These are phyloP conservation scores for Rachicladosporium sp. DNA, from an alignment of 2,329 filamentous ascomycete species.

Conservation along the genomic window DNA sequence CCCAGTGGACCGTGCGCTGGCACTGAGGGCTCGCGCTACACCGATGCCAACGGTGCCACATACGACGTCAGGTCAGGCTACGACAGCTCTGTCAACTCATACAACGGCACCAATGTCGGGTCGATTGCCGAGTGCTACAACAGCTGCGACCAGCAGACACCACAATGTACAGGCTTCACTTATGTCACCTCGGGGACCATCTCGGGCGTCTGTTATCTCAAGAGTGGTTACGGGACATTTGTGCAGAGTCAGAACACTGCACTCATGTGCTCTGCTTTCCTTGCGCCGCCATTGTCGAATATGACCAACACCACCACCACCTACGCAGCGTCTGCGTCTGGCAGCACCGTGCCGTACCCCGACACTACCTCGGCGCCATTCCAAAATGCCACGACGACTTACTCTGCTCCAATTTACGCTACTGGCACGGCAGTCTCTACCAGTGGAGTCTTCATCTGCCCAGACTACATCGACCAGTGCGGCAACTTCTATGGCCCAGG, in stretches of 20 bases:
- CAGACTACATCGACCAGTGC: not conserved
- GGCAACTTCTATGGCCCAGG: not conserved
- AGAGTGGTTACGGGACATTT: not conserved
- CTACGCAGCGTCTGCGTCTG: not conserved
- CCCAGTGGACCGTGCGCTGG: not conserved
- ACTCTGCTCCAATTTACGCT: not conserved
- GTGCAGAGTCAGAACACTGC: not conserved
- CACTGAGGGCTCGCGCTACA: not conserved
- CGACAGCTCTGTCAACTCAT: slow-evolving; percentile 3
- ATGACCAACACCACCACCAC: not conserved
- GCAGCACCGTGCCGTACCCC: not conserved
- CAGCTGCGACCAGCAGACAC: not conserved
- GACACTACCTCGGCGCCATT: not conserved
- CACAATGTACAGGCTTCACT: slow-evolving; percentile 1
- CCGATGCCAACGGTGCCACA: not conserved
- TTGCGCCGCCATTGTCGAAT: not conserved
- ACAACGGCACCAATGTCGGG: slow-evolving; percentile 1
- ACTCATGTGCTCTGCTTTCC: slow-evolving; percentile 3
- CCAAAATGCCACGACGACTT: not conserved
- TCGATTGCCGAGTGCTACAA: slow-evolving; percentile 1
- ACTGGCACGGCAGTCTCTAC: not conserved
- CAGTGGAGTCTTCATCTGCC: not conserved
- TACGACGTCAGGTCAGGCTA: slow-evolving; percentile 2
- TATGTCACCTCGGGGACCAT: not conserved
- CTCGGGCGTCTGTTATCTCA: slow-evolving; percentile 2